Evolutionary conservation across 805 yeast genomes (phyloP), one percentile per base, ranked within the genome.

Genomic region (Metschnikowia matae): DNA sequence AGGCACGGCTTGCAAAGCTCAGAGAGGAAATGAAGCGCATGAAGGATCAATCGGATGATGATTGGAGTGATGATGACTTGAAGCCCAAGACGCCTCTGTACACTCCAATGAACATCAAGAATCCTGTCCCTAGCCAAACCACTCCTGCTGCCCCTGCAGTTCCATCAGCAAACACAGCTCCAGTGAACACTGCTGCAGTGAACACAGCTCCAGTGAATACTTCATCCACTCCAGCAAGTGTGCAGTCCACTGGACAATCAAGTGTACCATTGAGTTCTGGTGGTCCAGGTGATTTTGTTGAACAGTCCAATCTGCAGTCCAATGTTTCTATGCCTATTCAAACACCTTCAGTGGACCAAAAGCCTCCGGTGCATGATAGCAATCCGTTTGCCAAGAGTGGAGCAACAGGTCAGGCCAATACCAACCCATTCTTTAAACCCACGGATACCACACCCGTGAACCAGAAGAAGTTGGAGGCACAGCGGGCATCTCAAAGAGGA

Each of bases 401-500:
- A 3, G 52, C 44, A 8, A 26, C 29, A 2, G 29, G 29, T 11
- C 29, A 26, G 11, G 29, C 29, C 29, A 26, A 26, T 44, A 74
- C 77, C 46, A 79, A 78, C 53, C 87, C 89, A 46, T 84, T 84
- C 61, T 84, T 84, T 64, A 82, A 80, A 59, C 79, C 81, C 6
- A 50, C 53, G 4, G 46, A 56, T 6, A 69, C 60, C 8, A 57
- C 66, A 3, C 60, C 58, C 2, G 68, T 83, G 55, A 88, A 84
- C 60, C 69, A 79, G 0, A 74, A 74, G 53, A 80, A 81, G 52
- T 80, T 86, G 29, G 85, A 82, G 49, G 85, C 84, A 2, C 91
- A 86, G 65, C 75, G 94, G 66, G 81, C 79, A 26, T 80, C 87
- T 6, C 92, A 87, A 63, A 75, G 91, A 65, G 84, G 84, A 3